These are phyloP conservation scores for Chaetomiaceae sp. DNA, from an alignment of 2,329 filamentous ascomycete genomes.

Conservation along the genomic window DNA sequence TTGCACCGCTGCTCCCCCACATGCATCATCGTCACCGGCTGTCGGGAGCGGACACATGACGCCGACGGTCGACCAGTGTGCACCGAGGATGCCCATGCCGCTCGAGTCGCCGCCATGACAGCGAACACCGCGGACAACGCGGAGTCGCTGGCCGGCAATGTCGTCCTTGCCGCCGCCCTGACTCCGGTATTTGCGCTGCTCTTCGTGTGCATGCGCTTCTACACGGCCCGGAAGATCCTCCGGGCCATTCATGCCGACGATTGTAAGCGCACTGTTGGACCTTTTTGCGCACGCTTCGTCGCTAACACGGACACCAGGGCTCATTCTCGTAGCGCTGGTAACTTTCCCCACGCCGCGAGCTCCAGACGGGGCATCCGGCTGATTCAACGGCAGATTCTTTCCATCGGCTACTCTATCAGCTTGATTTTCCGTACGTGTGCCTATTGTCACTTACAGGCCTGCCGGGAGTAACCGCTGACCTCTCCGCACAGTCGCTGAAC, in stretches of 20 bases:
- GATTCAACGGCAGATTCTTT: not conserved
- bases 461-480: no score
- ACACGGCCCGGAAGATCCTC: conserved; percentile 18
- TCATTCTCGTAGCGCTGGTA: conserved; percentile 20
- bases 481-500: not conserved
- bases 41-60: not conserved
- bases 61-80: not conserved
- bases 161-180: conserved; percentile 11
- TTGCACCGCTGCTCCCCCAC: no score
- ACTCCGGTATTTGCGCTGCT: conserved; percentile 13
- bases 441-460: not conserved
- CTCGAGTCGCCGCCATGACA: not conserved
- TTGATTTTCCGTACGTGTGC: not conserved
- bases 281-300: not conserved
- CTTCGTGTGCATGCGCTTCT: conserved; percentile 21
- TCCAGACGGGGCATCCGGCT: not conserved
- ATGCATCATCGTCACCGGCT: not conserved
- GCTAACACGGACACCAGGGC: conserved; percentile 17
- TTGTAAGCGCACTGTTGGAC: conserved; percentile 8
- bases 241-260: conserved; percentile 13
- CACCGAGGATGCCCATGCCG: not conserved
- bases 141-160: not conserved
- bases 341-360: no score
- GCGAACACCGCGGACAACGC: not conserved
- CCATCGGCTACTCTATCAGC: not conserved